Percentiles rank a stretch among this genome's conserved stretches.
These are phyloP conservation scores for Thraustochytrium striatum DNA, from an alignment of 352 stramenopile genomes.

Conservation along the genomic window DNA sequence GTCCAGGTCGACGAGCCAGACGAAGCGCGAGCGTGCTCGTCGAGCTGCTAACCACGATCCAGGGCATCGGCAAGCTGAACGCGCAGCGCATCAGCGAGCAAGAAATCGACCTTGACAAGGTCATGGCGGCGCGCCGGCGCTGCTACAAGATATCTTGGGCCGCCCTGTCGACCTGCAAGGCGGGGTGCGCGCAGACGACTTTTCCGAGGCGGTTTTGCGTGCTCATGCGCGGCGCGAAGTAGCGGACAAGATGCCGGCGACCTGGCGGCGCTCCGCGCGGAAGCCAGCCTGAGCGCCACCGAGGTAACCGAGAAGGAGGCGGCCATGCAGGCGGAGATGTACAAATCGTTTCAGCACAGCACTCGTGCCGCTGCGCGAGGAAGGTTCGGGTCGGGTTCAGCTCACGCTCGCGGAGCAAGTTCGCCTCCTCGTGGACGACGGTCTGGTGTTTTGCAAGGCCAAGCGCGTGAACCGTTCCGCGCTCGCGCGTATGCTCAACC, in stretches of 20 bases:
- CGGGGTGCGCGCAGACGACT: neutral
- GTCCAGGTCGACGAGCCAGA: no score
- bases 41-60: no score
- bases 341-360: neutral
- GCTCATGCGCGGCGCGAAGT: neutral
- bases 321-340: neutral
- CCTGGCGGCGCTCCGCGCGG: no score
- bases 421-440: conserved; percentile 36
- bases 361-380: neutral
- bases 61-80: no score
- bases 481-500: conserved; percentile 2
- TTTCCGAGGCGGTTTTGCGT: neutral
- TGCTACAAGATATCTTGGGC: neutral
- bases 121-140: neutral
- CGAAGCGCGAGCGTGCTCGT: no score
- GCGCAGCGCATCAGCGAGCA: no score
- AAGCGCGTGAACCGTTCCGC: neutral
- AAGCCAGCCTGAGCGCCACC: neutral
- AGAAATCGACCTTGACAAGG: neutral
- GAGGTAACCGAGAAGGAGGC: neutral
- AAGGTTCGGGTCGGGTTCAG: neutral
- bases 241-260: neutral
- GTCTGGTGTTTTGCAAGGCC: neutral
- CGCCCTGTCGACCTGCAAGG: neutral
- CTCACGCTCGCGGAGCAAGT: conserved; percentile 22